These are phyloP conservation scores for Colletotrichum sp. DNA, from an alignment of 2,329 filamentous ascomycete genomes.

Conservation along the genomic window DNA sequence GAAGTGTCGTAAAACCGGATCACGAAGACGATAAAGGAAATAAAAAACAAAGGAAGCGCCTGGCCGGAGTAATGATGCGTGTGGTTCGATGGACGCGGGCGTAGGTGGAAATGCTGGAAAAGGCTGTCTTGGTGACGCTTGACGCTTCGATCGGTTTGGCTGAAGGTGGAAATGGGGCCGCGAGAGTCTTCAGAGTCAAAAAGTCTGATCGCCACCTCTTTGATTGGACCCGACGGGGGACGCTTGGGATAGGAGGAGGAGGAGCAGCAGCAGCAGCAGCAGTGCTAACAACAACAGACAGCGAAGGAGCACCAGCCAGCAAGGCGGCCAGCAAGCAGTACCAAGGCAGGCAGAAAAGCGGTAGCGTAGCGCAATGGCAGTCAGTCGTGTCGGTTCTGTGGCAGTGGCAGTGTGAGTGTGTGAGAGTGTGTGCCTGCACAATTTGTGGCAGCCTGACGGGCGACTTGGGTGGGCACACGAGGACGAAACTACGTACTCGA, in stretches of 20 bases:
- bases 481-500: not conserved
- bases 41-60: conserved; percentile 22
- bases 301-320: not conserved
- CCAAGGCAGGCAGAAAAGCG: not conserved
- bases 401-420: conserved; percentile 3
- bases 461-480: not conserved
- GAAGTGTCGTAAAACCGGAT: not conserved
- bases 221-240: conserved; percentile 37
- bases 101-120: conserved; percentile 15
- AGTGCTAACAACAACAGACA: not conserved
- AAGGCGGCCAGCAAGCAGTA: not conserved
- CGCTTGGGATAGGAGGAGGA: not conserved
- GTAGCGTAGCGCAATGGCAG: not conserved
- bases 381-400: not conserved
- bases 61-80: conserved; percentile 15
- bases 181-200: conserved; percentile 27
- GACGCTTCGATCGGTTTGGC: conserved; percentile 17
- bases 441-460: not conserved
- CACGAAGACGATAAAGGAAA: conserved; percentile 14
- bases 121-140: conserved; percentile 15
- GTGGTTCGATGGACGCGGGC: conserved; percentile 13
- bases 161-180: conserved; percentile 20
- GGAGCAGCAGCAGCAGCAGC: not conserved
- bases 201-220: conserved; percentile 38
- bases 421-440: not conserved